Base-by-base conservation (phyloP, 2,329 filamentous ascomycete species). In the Xylariaceae sp. region DNA sequence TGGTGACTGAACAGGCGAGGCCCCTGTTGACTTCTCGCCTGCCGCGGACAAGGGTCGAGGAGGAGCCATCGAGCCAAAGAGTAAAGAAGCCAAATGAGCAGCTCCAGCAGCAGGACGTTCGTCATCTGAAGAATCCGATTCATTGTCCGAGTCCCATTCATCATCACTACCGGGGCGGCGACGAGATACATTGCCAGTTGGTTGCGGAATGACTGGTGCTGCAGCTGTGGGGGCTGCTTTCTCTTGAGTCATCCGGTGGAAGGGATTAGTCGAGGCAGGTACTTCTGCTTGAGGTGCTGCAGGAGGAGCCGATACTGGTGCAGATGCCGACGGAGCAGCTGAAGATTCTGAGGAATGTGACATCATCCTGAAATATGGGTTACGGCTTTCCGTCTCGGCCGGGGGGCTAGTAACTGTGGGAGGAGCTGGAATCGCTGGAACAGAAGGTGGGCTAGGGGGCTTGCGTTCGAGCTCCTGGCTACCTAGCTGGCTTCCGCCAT, bases 21-120 rank as follows among this genome's bases (percentile, higher is more conserved):
- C 64, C 8, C 64, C 59, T 22, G 65, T 63, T 7, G 73, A 73
- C 57, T 87, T 86, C 54, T 86, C 83, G 44, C 87, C 89, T 65
- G 88, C 82, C 6, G 89, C 86, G 17, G 88, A 94, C 36, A 96
- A 70, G 22, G 92, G 91, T 41, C 92, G 83, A 12, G 93, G 92
- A 32, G 93, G 92, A 8, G 81, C 92, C 91, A 98, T 97, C 41
- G 91, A 95, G 48, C 93, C 92, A 64, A 98, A 98, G 17, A 98
- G 77, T 49, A 96, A 93, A 6, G 88, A 95, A 14, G 93, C 93
- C 29, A 98, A 80, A 58, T 95, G 88, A 49, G 94, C 93, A 39
- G 93, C 93, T 56, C 82, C 89, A 48, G 86, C 88, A 40, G 86
- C 86, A 16, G 88, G 84, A 8, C 84, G 80, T 43, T 90, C 86